Evolutionary conservation across 805 yeast genomes (phyloP), one percentile per base, ranked within the genome.

Genomic region (Dipodascopsis tothii): DNA sequence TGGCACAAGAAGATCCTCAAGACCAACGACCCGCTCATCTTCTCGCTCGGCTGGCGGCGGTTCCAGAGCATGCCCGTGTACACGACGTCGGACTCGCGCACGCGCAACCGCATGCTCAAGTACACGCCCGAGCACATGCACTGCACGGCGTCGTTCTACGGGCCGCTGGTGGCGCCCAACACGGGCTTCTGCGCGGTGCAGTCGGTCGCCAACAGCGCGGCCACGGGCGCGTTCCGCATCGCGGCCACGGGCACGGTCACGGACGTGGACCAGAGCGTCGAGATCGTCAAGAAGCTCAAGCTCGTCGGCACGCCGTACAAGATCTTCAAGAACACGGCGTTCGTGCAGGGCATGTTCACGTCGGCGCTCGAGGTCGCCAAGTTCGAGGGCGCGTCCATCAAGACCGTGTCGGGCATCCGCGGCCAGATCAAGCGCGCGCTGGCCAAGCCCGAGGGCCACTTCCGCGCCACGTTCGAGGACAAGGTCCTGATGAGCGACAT

Each of bases 51-150:
- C 32, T 92, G 98, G 99, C 79, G 99, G 69, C 74, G 99, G 64
- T 94, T 92, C 69, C 99, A 92, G 66, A 88, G 98, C 0, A 68
- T 90, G 43, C 99, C 99, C 5, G 74, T 92, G 21, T 92, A 88
- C 63, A 88, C 98, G 3, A 92, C 98, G 0, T 79, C 95, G 4
- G 99, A 92, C 65, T 92, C 98, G 4, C 75, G 99, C 67, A 92
- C 99, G 11, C 77, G 99, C 71, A 90, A 88, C 59, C 81, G 98
- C 69, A 85, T 92, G 96, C 74, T 92, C 67, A 92, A 92, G 62
- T 92, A 92, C 63, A 92, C 98, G 0, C 98, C 98, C 5, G 99
- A 92, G 60, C 99, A 92, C 64, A 85, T 96, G 20, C 90, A 83
- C 62, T 92, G 98, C 72, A 80, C 81, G 60, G 96, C 95, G 1